Percentiles rank a stretch among this genome's conserved stretches.
Conservation (phyloP, 345 rosid species). For the Psidium guajava region DNA sequence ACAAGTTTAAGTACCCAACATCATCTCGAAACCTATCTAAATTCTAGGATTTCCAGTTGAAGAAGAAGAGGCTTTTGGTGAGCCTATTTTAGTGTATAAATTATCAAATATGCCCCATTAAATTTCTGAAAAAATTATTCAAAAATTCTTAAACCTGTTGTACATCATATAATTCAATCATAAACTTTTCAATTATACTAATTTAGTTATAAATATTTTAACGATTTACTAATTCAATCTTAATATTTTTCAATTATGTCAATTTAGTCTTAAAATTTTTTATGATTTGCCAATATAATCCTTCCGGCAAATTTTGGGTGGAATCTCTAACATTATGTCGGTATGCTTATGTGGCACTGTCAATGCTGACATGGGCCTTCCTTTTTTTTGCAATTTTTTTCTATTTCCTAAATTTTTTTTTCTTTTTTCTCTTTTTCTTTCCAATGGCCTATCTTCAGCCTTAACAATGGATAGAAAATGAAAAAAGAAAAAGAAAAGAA, state of each 20-base stretch:
- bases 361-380: not conserved
- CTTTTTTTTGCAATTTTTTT: not conserved
- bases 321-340: rapidly evolving
- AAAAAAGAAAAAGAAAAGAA: not conserved
- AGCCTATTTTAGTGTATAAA: not conserved
- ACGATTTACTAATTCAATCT: not conserved
- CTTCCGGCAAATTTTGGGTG: not conserved
- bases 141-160: not conserved
- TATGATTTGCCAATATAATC: not conserved
- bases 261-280: too few species aligned
- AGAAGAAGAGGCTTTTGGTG: not conserved
- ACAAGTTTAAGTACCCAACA: not conserved
- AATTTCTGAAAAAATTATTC: not conserved
- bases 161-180: not conserved
- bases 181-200: not conserved
- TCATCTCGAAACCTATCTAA: not conserved
- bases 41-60: not conserved
- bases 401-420: too few species aligned
- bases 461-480: not conserved
- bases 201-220: not conserved
- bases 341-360: not conserved
- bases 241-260: too few species aligned
- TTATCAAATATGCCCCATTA: not conserved
- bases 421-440: too few species aligned
- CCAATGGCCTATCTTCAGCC: too few species aligned